A percentile compares a stretch with the other conserved stretches of the same genome.
These are phyloP conservation scores for Cylindrotheca closterium DNA, from an alignment of 108 stramenopile genomes.

Conservation along the genomic window DNA sequence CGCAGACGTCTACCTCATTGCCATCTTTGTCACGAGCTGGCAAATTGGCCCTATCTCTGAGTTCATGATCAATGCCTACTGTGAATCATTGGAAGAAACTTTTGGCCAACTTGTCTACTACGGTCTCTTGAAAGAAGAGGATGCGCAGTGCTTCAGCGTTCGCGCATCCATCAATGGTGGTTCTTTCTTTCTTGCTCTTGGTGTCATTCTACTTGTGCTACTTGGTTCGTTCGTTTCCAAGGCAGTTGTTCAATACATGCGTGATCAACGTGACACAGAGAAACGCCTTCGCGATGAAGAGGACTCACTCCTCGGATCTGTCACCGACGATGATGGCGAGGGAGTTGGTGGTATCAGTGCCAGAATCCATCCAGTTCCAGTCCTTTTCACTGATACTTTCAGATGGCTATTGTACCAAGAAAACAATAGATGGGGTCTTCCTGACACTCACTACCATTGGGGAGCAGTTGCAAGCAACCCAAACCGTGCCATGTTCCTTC, in stretches of 20 bases:
- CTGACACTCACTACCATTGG: background rate
- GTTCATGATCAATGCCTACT: constrained; percentile 75
- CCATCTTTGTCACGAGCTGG: constrained; percentile 72
- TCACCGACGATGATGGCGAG: constrained; percentile 9
- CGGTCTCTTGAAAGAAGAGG: constrained; percentile 58
- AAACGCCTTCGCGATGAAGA: background rate
- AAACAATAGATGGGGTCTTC: background rate
- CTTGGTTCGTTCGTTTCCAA: constrained; percentile 45
- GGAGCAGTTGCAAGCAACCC: background rate
- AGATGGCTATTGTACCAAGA: constrained; percentile 41
- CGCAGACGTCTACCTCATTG: constrained; percentile 74
- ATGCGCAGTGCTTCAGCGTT: constrained; percentile 82
- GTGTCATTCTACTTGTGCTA: constrained; percentile 43
- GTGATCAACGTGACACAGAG: constrained; percentile 10
- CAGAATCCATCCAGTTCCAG: constrained; percentile 38
- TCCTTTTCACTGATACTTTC: constrained; percentile 57
- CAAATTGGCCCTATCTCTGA: constrained; percentile 70
- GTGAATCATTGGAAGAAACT: constrained; percentile 50
- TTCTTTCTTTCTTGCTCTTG: constrained; percentile 54
- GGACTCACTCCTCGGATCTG: background rate
- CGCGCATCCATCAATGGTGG: constrained; percentile 53
- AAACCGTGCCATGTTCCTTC: background rate
- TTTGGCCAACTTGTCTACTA: constrained; percentile 61
- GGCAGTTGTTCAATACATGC: constrained; percentile 39
- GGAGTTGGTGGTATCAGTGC: constrained; percentile 36